phyloP scores from a whole-genome alignment of 2,329 filamentous ascomycete species.

The Dothistroma septosporum region DNA sequence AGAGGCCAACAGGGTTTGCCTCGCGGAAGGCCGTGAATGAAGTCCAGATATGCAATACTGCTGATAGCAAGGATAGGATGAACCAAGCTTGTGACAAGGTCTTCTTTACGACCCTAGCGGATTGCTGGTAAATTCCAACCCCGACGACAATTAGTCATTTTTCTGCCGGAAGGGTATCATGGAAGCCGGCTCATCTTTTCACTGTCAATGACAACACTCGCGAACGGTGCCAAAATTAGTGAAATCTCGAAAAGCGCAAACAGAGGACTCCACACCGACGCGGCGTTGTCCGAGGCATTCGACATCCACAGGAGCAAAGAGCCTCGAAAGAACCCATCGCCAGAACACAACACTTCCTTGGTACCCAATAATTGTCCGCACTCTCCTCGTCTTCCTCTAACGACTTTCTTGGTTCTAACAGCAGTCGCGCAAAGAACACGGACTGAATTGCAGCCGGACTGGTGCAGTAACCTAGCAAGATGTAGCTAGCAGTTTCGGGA shows the following conservation, averaged over 20 bases:
- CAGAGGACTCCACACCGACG: background rate
- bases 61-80: conserved; percentile 1
- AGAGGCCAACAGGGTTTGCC: background rate
- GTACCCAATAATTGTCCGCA: background rate
- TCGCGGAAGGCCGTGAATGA: background rate
- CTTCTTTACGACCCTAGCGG: background rate
- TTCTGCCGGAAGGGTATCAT: too few species aligned
- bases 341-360: background rate
- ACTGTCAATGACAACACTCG: background rate
- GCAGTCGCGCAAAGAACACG: conserved; percentile 17
- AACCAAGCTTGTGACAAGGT: background rate
- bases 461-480: conserved; percentile 15
- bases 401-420: conserved; percentile 8
- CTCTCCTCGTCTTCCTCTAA: background rate
- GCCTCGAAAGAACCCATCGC: conserved; percentile 2
- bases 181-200: background rate
- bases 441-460: conserved; percentile 18
- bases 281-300: background rate
- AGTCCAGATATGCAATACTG: background rate
- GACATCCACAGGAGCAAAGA: background rate
- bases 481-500: conserved; percentile 6
- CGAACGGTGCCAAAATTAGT: background rate
- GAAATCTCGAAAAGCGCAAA: background rate
- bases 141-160: background rate
- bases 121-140: background rate